A percentile compares a stretch with the other conserved stretches of the same genome.
Conservation (phyloP, 2,329 filamentous ascomycete species). For the Didymella glomerata region DNA sequence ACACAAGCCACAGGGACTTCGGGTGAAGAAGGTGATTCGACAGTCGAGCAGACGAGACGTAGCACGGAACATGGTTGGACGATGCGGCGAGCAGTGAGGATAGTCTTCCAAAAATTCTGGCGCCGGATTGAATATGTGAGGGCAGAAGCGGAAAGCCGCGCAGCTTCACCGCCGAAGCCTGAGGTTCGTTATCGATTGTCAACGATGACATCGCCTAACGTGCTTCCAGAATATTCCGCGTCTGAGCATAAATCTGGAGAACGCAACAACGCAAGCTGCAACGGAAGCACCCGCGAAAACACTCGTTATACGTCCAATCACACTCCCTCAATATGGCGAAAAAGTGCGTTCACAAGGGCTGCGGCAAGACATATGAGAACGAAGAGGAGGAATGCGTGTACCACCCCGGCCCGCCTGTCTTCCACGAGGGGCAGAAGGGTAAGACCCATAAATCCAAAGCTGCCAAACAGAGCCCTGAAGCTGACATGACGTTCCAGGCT, state of each 20-base stretch:
- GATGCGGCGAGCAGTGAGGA: conserved; percentile 4
- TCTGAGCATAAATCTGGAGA: conserved; percentile 26
- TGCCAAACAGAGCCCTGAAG: not conserved
- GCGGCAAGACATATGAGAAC: conserved; percentile 86
- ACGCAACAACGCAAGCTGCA: conserved; percentile 20
- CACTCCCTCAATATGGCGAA: conserved; percentile 64
- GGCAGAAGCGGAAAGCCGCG: conserved; percentile 12
- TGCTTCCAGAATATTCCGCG: conserved; percentile 51
- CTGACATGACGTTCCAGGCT: conserved; percentile 67
- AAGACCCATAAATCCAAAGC: conserved; percentile 15
- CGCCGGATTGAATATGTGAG: not conserved
- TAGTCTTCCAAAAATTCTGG: not conserved
- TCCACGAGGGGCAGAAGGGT: conserved; percentile 99
- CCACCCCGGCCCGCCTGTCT: conserved; percentile 88
- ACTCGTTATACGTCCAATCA: conserved; percentile 7
- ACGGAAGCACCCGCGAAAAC: conserved; percentile 19
- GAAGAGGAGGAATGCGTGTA: conserved; percentile 85
- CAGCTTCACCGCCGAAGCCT: conserved; percentile 27
- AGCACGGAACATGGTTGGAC: conserved; percentile 42
- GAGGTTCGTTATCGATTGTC: conserved; percentile 13
- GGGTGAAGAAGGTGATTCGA: conserved; percentile 78
- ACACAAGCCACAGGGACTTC: conserved; percentile 76
- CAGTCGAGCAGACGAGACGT: conserved; percentile 48
- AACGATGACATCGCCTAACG: conserved; percentile 19
- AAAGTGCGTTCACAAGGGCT: conserved; percentile 97